Evolutionary conservation across 345 rosid species (phyloP), one percentile per base, ranked within the genome.

Genomic region (Geranium rotundifolium): DNA sequence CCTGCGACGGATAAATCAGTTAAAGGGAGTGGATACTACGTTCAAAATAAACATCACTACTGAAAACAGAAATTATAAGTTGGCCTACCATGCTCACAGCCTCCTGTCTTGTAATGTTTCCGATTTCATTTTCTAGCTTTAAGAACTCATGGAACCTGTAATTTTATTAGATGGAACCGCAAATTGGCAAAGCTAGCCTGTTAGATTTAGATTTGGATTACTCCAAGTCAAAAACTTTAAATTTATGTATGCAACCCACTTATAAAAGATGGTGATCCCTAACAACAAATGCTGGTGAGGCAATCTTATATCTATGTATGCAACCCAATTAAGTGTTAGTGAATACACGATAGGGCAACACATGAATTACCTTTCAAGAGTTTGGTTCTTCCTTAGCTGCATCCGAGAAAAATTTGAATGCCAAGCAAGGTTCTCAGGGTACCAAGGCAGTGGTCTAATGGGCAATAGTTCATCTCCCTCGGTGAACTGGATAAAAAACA

Each of bases 21-120:
- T 54, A 69, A 61, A 41, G 52, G 16, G 52, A 12, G 52, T 46
- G 16, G 12, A 46, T 46, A 46, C 52, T 10, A 0, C 3, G 3
- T 46, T 46, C 52, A 46, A 46, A 34, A 46, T 46, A 46, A 46
- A 46, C 3, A 7, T 7, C 52, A 46, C 52, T 9, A 46, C 52
- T 10, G 8, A 30, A 56, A 23, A 65, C 17, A 39, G 17, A 5
- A 8, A 54, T 17, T 20, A 19, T 29, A 56, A 20, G 63, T 63
- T 8, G 56, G 59, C 90, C 67, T 76, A 93, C 97, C 95, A 90
- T 93, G 84, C 99, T 90, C 64, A 90, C 99, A 61, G 99, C 89
- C 75, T 90, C 96, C 74, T 93, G 99, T 71, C 99, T 82, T 54
- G 92, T 93, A 67, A 93, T 88, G 78, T 90, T 93, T 66, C 97